A percentile compares a stretch with the other conserved stretches of the same genome.
Evolutionary conservation across 306 rosid genomes (phyloP).

Genomic region (Trichosanthes truncata): DNA sequence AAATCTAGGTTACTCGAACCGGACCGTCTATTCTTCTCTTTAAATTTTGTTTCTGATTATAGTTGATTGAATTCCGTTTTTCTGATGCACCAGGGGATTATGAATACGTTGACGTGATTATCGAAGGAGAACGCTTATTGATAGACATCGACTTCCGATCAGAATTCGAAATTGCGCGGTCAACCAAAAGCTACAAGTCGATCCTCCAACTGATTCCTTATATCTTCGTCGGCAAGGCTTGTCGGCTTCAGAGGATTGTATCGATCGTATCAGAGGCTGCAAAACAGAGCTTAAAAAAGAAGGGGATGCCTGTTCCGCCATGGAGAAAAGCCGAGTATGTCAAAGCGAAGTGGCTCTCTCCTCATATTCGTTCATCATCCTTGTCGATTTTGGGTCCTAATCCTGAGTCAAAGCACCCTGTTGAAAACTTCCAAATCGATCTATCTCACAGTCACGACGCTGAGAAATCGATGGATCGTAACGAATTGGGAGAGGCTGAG

Average conservation of each 20-base stretch:
- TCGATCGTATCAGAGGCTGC: constrained; percentile 69
- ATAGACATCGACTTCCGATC: constrained; percentile 85
- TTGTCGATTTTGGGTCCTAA: not conserved
- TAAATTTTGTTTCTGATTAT: not conserved
- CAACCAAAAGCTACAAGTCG: constrained; percentile 68
- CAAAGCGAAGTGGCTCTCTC: constrained; percentile 88
- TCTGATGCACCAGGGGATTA: constrained; percentile 54
- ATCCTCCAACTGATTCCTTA: constrained; percentile 68
- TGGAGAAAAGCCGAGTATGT: constrained; percentile 92
- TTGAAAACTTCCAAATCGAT: not conserved
- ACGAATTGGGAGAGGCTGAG: constrained; percentile 49
- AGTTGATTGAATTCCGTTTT: not conserved
- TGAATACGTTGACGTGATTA: constrained; percentile 71
- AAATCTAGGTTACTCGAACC: not conserved
- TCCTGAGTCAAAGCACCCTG: not conserved
- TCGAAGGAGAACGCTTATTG: constrained; percentile 65
- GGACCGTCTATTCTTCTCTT: not conserved
- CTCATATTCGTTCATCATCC: constrained; percentile 20
- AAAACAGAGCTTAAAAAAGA: constrained; percentile 76
- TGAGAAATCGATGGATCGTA: constrained; percentile 10
- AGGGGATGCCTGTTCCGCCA: constrained; percentile 93
- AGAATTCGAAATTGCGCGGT: constrained; percentile 87
- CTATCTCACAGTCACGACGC: not conserved
- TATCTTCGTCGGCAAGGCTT: constrained; percentile 72
- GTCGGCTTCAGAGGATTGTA: constrained; percentile 60